Conservation (phyloP, 139 green algal genomes). For the Raphidocelis subcapitata region DNA sequence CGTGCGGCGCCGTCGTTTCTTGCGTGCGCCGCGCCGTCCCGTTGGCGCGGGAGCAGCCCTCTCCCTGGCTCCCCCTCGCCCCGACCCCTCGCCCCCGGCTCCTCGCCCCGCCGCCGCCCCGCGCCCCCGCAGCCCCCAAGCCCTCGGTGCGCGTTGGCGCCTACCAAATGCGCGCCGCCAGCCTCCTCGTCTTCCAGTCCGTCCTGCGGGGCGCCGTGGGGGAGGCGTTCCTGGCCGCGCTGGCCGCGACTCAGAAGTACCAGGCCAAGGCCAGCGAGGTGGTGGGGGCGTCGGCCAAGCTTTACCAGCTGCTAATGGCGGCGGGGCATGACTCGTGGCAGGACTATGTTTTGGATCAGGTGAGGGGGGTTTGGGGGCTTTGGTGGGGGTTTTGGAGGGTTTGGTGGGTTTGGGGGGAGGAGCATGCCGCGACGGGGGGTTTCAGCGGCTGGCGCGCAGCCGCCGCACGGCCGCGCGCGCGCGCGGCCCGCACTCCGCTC, state of each 20-base stretch:
- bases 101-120: neutral
- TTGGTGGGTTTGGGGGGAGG: no score
- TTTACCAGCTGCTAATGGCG: slow-evolving; percentile 48
- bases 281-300: slow-evolving; percentile 37
- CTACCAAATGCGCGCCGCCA: neutral
- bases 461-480: no score
- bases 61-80: slow-evolving; percentile 3
- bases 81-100: neutral
- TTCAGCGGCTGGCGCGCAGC: no score
- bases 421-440: no score
- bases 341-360: slow-evolving; percentile 62
- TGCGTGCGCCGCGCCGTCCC: no score
- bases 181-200: slow-evolving; percentile 36
- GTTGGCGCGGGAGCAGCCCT: neutral
- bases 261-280: slow-evolving; percentile 51
- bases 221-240: slow-evolving; percentile 40
- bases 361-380: slow-evolving; percentile 1
- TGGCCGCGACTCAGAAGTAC: slow-evolving; percentile 45
- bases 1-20: no score
- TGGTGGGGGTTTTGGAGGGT: no score
- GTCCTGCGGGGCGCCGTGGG: slow-evolving; percentile 45
- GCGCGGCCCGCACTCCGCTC: no score
- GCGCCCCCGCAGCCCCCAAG: neutral
- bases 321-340: slow-evolving; percentile 45
- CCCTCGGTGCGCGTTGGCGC: neutral